A percentile compares a stretch with the other conserved stretches of the same genome.
Conservation (phyloP, 257 asterid genomes). For the Plantago elongata region DNA sequence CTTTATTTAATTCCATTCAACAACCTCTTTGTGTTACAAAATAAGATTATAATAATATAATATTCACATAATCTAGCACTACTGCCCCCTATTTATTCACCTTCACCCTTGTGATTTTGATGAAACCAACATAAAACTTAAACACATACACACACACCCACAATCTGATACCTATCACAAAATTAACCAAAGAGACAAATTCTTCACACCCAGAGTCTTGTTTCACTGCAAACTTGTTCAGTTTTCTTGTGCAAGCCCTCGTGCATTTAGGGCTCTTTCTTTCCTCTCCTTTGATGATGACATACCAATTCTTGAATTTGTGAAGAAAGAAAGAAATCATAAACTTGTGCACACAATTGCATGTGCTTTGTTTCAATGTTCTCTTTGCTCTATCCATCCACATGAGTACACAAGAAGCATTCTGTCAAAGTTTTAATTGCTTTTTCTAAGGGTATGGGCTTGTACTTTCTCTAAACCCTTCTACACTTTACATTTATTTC, state of each 20-base stretch:
- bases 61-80: conserved; percentile 14
- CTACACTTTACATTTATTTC: conserved; percentile 47
- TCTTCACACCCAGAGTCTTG: conserved; percentile 33
- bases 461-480: neutral
- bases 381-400: conserved; percentile 45
- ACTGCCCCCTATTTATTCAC: conserved; percentile 39
- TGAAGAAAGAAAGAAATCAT: conserved; percentile 1
- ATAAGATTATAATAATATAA: conserved; percentile 25
- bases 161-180: conserved; percentile 3
- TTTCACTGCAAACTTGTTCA: conserved; percentile 10
- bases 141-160: conserved; percentile 1
- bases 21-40: conserved; percentile 43
- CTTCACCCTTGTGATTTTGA: conserved; percentile 20
- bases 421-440: conserved; percentile 9
- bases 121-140: conserved; percentile 13
- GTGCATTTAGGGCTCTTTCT: conserved; percentile 56
- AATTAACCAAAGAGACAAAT: conserved; percentile 36
- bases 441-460: conserved; percentile 44
- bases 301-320: conserved; percentile 42
- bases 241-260: conserved; percentile 22
- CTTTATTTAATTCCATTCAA: conserved; percentile 37
- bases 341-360: conserved; percentile 25
- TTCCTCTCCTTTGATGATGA: conserved; percentile 27
- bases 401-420: conserved; percentile 43
- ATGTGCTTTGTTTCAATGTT: conserved; percentile 57